A percentile compares a stretch with the other conserved stretches of the same genome.
Evolutionary conservation across 352 stramenopile species (phyloP).

Genomic region (Thalassiosira sp.): DNA sequence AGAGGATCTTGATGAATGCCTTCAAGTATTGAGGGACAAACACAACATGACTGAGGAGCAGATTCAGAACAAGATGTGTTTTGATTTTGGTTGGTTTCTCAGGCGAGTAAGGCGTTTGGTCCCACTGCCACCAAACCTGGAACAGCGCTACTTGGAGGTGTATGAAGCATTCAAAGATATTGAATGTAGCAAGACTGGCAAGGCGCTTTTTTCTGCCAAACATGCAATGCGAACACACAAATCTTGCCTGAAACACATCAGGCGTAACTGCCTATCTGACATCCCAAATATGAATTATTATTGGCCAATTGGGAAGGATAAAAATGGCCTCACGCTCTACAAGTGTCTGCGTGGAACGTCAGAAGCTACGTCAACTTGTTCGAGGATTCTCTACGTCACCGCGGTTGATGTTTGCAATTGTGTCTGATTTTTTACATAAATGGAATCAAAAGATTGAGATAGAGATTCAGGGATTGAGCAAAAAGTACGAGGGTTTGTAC

Average conservation of each 20-base stretch:
- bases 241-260: conserved; percentile 19
- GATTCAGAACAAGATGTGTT: conserved; percentile 16
- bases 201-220: conserved; percentile 8
- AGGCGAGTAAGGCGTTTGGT: conserved; percentile 13
- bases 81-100: conserved; percentile 23
- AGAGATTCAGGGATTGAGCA: conserved; percentile 4
- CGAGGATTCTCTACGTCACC: conserved; percentile 29
- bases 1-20: conserved; percentile 23
- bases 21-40: conserved; percentile 22
- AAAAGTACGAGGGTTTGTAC: conserved; percentile 37
- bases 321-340: conserved; percentile 14
- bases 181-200: conserved; percentile 11
- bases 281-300: conserved; percentile 28
- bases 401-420: conserved; percentile 19
- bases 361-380: conserved; percentile 29
- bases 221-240: conserved; percentile 5
- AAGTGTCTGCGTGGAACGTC: conserved; percentile 29
- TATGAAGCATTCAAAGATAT: conserved; percentile 19
- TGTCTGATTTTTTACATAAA: conserved; percentile 10
- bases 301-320: conserved; percentile 16
- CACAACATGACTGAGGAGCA: conserved; percentile 1
- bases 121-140: conserved; percentile 9
- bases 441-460: conserved; percentile 44
- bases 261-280: conserved; percentile 26
- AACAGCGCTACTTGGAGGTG: conserved; percentile 8